Base-by-base conservation (phyloP, 148 eudicot species). In the Cornus controversa region DNA sequence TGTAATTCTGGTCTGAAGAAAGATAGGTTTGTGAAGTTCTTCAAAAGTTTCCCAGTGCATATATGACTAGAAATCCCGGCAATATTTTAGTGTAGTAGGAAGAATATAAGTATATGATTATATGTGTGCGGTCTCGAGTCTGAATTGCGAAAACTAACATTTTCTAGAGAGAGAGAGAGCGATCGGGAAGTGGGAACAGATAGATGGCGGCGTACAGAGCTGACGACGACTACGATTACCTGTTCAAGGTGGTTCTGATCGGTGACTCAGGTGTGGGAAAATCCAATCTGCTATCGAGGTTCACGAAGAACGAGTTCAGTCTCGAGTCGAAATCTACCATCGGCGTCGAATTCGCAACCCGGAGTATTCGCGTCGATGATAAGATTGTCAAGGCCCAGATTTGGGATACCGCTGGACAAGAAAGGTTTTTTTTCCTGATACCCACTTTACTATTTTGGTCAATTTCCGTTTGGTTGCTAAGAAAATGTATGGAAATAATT, bases 381-480 rank as follows among this genome's bases (percentile, higher is more conserved):
- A 86, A 86, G 82, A 77, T 86, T 58, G 82, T 86, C 66, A 86
- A 86, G 70, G 88, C 88, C 78, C 88, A 86, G 82, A 86, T 86
- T 78, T 86, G 88, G 88, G 88, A 86, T 23, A 83, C 88, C 69
- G 86, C 84, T 71, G 84, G 86, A 14, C 88, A 83, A 36, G 86
- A 85, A 73, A 85, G 88, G 86, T 86, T 36, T 0, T 26, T 65
- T 26, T 10, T 1, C 10, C 24, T 10, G 6, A 15, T 28, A 26
- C 10, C 42, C 13, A 11, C 4, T 66, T 10, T 45, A n/a, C 20
- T 60, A 4, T 8, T 73, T 29, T 63, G 36, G 23, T 16, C 2
- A 45, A 20, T 26, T 45, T 54, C 36, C 22, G 58, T 77, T 72
- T 76, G 62, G 4, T 72, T 77, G 78, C 34, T 50, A 4, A 31